Evolutionary conservation across 352 stramenopile species (phyloP).

Genomic region (Aphanomyces euteiches): DNA sequence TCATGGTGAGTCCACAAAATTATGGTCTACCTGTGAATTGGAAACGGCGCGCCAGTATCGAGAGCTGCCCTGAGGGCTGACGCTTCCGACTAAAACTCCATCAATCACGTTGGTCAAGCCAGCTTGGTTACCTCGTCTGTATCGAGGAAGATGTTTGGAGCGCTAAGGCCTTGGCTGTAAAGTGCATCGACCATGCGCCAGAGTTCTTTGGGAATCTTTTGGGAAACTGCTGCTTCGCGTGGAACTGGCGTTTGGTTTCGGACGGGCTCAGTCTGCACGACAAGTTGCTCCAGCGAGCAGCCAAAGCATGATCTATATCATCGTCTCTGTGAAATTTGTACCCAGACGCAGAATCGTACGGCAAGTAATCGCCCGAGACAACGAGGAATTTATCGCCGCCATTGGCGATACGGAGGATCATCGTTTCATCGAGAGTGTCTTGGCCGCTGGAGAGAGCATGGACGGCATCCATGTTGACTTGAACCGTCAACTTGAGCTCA

Average conservation of each 20-base stretch:
- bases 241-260: slow-evolving; percentile 60
- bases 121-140: slow-evolving; percentile 36
- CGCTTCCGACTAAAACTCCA: slow-evolving; percentile 49
- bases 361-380: slow-evolving; percentile 76
- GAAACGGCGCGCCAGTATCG: slow-evolving; percentile 88
- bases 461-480: slow-evolving; percentile 86
- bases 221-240: slow-evolving; percentile 30
- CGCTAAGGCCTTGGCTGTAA: slow-evolving; percentile 67
- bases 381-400: slow-evolving; percentile 95
- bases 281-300: slow-evolving; percentile 92
- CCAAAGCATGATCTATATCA: slow-evolving; percentile 89
- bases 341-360: slow-evolving; percentile 12
- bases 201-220: slow-evolving; percentile 95
- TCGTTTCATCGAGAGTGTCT: slow-evolving; percentile 94
- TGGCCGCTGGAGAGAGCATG: slow-evolving; percentile 84
- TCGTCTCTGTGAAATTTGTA: not conserved
- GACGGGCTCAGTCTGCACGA: slow-evolving; percentile 86
- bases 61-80: slow-evolving; percentile 84
- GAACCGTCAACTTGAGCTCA: slow-evolving; percentile 89
- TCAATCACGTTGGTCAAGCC: too few species aligned
- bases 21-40: slow-evolving; percentile 36
- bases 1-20: not conserved
- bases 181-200: slow-evolving; percentile 98
- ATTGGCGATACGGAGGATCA: slow-evolving; percentile 96
- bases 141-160: slow-evolving; percentile 83